Conservation (phyloP, 2,329 filamentous ascomycete species). For the Phyllosticta citribraziliensis region DNA sequence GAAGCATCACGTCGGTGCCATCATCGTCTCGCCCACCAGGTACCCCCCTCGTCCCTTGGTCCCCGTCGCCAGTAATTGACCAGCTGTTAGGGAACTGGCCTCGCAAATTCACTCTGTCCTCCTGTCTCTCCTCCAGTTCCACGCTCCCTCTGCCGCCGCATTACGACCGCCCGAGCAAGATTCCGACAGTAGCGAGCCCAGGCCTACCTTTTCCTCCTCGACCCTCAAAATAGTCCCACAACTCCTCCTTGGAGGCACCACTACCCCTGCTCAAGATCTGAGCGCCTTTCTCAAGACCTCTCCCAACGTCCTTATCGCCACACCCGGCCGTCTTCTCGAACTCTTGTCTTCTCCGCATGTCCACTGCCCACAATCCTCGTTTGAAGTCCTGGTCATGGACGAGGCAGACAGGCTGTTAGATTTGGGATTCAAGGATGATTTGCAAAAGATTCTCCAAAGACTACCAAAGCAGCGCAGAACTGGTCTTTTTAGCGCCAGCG, state of each 20-base stretch:
- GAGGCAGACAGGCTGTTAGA: constrained; percentile 90
- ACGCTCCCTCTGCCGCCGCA: constrained; percentile 63
- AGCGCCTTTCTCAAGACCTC: constrained; percentile 73
- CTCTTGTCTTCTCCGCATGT: constrained; percentile 79
- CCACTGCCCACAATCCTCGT: constrained; percentile 77
- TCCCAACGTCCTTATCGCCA: constrained; percentile 83
- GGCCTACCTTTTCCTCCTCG: constrained; percentile 35
- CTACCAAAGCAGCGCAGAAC: constrained; percentile 90
- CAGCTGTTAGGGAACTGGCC: constrained; percentile 61
- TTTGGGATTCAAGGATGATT: constrained; percentile 83
- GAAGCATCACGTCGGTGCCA: constrained; percentile 80
- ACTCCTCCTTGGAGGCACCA: constrained; percentile 75
- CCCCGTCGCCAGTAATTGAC: not conserved
- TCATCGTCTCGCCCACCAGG: constrained; percentile 81
- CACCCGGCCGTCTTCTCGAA: constrained; percentile 81
- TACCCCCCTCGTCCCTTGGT: constrained; percentile 15
- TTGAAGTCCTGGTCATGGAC: constrained; percentile 86
- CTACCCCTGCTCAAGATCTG: constrained; percentile 74
- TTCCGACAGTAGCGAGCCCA: constrained; percentile 29
- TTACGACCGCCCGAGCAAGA: constrained; percentile 44
- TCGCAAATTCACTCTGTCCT: constrained; percentile 82
- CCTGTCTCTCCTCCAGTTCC: constrained; percentile 67
- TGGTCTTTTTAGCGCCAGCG: constrained; percentile 86
- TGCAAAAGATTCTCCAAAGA: constrained; percentile 73
- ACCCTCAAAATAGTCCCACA: constrained; percentile 64